Evolutionary conservation across 23 red algal genomes (phyloP), one percentile per base, ranked within the genome.

Genomic region (Gracilaria gracilis): DNA sequence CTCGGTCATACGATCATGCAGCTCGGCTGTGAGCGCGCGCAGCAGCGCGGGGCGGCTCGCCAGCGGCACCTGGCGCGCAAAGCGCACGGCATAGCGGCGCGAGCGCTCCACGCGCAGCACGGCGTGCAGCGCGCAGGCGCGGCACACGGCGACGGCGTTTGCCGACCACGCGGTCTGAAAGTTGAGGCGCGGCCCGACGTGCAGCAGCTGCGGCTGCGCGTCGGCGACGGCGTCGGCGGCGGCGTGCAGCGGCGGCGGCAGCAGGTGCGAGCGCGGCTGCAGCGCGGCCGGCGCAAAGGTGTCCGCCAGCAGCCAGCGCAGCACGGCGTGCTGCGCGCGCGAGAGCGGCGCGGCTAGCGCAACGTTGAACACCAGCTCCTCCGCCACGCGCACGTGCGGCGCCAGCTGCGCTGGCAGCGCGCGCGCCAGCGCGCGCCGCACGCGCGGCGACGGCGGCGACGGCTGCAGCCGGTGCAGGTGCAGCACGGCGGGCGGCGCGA

Each of bases 81-180:
- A 58, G 7, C 21, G 70, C 44, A 95, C 29, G 11, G 57, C 31
- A 55, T 94, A 99, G 34, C 97, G 92, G 24, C 93, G 86, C 31
- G 93, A 96, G 24, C 91, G 80, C 93, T 99, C 97, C 15, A 99
- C 17, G 19, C 97, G 70, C 9, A 42, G 33, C 33, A 99, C 81
- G 9, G 62, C 39, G 5, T 1, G 14, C 2, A 99, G 27, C 12
- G 91, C 97, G 73, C 97, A 99, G 3, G 97, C 94, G 32, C 57
- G 84, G 67, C 67, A 99, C 39, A 99, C 93, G 25, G 75, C 75
- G 0, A 96, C 93, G 8, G 97, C 97, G 72, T 99, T 99, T 6
- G 97, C 84, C 21, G 87, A 95, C 97, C 97, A 99, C 15, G 97
- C 97, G 21, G 97, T 99, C 93, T 99, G 97, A 37, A 99, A 99